Evolutionary conservation across 139 green algal species (phyloP).

Genomic region (Penium margaritaceum): DNA sequence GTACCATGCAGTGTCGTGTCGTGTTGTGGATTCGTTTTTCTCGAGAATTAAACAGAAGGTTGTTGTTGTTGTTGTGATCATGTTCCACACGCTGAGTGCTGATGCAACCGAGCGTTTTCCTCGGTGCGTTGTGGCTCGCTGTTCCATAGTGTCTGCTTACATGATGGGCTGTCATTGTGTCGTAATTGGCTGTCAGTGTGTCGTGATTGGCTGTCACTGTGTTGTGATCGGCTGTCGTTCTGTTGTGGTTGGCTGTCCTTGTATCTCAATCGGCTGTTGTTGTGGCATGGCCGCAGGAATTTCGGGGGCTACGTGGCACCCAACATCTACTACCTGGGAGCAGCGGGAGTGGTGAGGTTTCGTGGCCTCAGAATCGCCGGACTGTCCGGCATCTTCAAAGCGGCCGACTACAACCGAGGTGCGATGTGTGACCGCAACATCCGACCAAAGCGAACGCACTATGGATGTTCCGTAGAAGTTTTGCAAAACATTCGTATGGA

Average conservation of each 20-base stretch:
- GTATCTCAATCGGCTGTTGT: background rate
- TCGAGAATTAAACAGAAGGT: too few species aligned
- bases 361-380: slow-evolving; percentile 85
- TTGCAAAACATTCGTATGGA: too few species aligned
- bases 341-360: slow-evolving; percentile 79
- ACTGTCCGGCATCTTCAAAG: slow-evolving; percentile 86
- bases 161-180: background rate
- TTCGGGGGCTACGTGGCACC: slow-evolving; percentile 89
- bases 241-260: background rate
- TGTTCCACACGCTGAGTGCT: too few species aligned
- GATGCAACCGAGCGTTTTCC: too few species aligned
- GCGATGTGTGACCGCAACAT: too few species aligned
- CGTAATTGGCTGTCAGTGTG: background rate
- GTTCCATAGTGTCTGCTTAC: too few species aligned
- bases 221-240: background rate
- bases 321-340: slow-evolving; percentile 92
- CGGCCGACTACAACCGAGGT: slow-evolving; percentile 59
- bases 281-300: slow-evolving; percentile 49
- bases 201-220: background rate
- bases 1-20: too few species aligned
- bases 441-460: too few species aligned
- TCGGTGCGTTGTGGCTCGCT: too few species aligned
- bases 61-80: too few species aligned
- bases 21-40: too few species aligned
- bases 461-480: too few species aligned